Percentiles rank a stretch among this genome's conserved stretches.
Conservation (phyloP, 2,329 filamentous ascomycete genomes). For the Aureobasidium vineae region DNA sequence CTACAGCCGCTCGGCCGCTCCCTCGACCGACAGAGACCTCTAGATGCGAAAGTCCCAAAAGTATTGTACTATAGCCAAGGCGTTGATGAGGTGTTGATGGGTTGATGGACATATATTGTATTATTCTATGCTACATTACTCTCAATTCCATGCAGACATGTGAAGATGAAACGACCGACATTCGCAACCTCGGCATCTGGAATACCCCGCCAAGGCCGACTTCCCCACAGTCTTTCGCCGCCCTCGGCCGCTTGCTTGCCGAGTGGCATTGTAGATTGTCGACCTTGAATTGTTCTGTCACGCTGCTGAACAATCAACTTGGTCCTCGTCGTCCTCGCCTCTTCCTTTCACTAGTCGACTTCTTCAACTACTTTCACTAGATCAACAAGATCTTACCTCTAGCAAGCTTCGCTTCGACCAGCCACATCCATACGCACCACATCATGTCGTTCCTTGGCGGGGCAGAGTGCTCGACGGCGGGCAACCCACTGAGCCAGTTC, state of each 20-base stretch:
- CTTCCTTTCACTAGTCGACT: background rate
- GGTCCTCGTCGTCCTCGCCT: background rate
- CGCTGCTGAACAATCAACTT: conserved; percentile 9
- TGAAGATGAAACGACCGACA: background rate
- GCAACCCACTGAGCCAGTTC: conserved; percentile 95
- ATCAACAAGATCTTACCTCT: background rate
- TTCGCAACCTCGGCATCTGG: conserved; percentile 4
- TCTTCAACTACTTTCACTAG: background rate
- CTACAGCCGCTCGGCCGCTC: conserved; percentile 45
- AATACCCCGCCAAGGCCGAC: background rate
- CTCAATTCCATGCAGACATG: background rate
- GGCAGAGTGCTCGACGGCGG: conserved; percentile 93
- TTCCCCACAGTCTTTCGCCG: conserved; percentile 14
- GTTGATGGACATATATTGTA: background rate
- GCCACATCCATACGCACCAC: background rate
- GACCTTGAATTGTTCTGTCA: background rate
- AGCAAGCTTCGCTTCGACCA: background rate
- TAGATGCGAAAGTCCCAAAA: conserved; percentile 10
- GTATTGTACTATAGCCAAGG: conserved; percentile 16
- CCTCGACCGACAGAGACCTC: background rate
- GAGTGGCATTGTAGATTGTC: conserved; percentile 1
- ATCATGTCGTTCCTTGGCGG: conserved; percentile 93
- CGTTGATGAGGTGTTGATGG: conserved; percentile 11
- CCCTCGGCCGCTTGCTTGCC: conserved; percentile 7
- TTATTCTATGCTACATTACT: background rate